Base-by-base conservation (phyloP, 2,329 filamentous ascomycete species). In the Ophiocordyceps camponoti-saundersi region DNA sequence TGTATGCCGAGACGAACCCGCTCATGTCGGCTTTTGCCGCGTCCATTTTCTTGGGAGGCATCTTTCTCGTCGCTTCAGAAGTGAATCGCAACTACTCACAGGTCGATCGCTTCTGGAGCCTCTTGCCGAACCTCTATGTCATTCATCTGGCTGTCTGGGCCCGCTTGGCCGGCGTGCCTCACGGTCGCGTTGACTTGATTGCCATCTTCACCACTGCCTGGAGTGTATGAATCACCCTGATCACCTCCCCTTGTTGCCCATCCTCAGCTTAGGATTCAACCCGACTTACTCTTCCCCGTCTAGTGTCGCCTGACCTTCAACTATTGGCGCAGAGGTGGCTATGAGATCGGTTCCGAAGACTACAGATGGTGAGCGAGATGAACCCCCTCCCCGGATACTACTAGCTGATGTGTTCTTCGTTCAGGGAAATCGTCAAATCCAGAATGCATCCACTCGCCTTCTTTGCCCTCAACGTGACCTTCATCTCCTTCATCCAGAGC, bases 41-140 rank as follows among this genome's bases (percentile, higher is more conserved):
- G 46, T 82, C 85, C 3, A 55, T 94, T 18, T 71, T 79, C 40
- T 62, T 94, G n/a, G 79, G 79, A 1, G 73, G 73, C 6, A 57
- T 92, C 26, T 84, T 93, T 56, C 68, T 95, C 22, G 58, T 90
- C 30, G 68, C 79, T 6, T 85, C 88, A 1, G 90, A 96, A 63
- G 65, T 87, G 66, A 96, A 93, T 65, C 77, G 75, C 57, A 98
- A 98, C 64, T 95, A 89, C 63, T 95, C 89, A n/a, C 92, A 98
- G 65, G 82, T 98, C 41, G 92, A 98, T 63, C 79, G 92, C 44
- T 67, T 82, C 55, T 98, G 92, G 92, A 92, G 86, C 59, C 71
- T 98, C 50, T 66, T 98, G 45, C 92, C 92, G 1, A 82, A 85
- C 8, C 58, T 95, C 45, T 96, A 94, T 65, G 83, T 92, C 59